Evolutionary conservation across 192 early-diverging fungal genomes (phyloP).

Genomic region (Coemansia sp.): DNA sequence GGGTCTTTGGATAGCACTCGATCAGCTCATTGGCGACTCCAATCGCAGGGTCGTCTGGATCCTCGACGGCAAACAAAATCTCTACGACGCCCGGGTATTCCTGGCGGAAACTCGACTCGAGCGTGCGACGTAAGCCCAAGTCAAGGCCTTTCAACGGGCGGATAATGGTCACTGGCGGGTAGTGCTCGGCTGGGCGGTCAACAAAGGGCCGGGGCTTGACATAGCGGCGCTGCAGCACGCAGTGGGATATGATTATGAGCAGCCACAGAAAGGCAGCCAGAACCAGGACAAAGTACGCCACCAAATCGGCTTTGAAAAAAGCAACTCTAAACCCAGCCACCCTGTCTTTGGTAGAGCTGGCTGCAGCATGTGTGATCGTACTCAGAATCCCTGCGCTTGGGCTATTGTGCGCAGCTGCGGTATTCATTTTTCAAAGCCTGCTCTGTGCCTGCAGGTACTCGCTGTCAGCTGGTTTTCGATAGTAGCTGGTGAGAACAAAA

Average conservation of each 20-base stretch:
- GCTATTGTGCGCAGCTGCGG: conserved; percentile 25
- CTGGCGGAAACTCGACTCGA: conserved; percentile 84
- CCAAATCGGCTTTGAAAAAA: conserved; percentile 8
- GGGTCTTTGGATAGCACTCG: conserved; percentile 69
- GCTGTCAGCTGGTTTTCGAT: conserved; percentile 3
- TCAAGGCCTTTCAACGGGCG: conserved; percentile 94
- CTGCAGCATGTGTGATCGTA: conserved; percentile 6
- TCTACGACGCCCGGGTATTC: conserved; percentile 81
- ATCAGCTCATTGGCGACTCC: conserved; percentile 71
- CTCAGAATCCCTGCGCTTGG: conserved; percentile 21
- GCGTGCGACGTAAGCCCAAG: conserved; percentile 74
- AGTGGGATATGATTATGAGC: conserved; percentile 40
- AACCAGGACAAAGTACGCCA: conserved; percentile 29
- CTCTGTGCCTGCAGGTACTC: conserved; percentile 2
- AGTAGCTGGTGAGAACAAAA: conserved; percentile 1
- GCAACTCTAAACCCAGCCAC: conserved; percentile 14
- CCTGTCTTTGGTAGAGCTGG: neutral
- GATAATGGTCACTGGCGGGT: conserved; percentile 87
- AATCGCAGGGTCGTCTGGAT: conserved; percentile 79
- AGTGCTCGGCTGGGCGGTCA: conserved; percentile 33
- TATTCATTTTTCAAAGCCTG: conserved; percentile 7
- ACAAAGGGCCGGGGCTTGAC: conserved; percentile 39
- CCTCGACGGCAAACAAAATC: conserved; percentile 86
- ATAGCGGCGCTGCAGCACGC: conserved; percentile 50
- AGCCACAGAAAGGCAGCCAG: conserved; percentile 31